A percentile compares a stretch with the other conserved stretches of the same genome.
phyloP scores from a whole-genome alignment of 1,139 yeast genomes.

The Hanseniaspora uvarum region DNA sequence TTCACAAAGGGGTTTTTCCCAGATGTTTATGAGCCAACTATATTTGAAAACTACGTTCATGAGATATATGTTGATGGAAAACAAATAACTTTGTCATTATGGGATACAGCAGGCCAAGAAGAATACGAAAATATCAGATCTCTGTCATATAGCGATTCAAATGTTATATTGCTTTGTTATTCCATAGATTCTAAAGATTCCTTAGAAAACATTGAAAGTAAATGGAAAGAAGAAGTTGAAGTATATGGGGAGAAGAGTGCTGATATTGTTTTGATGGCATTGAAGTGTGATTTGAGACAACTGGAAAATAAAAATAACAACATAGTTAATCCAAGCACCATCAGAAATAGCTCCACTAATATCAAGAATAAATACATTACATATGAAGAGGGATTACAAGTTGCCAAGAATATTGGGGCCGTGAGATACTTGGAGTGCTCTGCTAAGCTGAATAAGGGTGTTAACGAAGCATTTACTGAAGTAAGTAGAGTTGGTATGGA shows the following conservation, averaged over 20 bases:
- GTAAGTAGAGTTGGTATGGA: conserved; percentile 93
- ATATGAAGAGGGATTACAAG: conserved; percentile 72
- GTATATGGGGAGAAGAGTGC: conserved; percentile 94
- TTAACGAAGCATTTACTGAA: conserved; percentile 91
- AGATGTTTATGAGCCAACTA: conserved; percentile 96
- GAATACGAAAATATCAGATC: conserved; percentile 90
- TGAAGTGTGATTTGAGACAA: conserved; percentile 83
- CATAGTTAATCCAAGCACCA: conserved; percentile 28
- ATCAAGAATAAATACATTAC: conserved; percentile 45
- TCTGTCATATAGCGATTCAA: conserved; percentile 85
- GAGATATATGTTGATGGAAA: conserved; percentile 93
- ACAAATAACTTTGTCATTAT: conserved; percentile 79
- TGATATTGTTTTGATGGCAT: conserved; percentile 81
- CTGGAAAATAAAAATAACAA: conserved; percentile 34
- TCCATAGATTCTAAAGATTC: conserved; percentile 92
- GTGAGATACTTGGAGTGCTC: conserved; percentile 83
- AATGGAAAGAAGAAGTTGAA: conserved; percentile 94
- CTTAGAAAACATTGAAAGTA: conserved; percentile 82
- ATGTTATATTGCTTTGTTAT: conserved; percentile 92
- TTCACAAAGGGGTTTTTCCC: conserved; percentile 97
- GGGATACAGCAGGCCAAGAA: conserved; percentile 99
- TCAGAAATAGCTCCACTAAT: conserved; percentile 19
- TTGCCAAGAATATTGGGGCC: conserved; percentile 81
- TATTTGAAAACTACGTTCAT: conserved; percentile 93
- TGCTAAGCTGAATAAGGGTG: conserved; percentile 89